Evolutionary conservation across 1,284 basidiomycete species (phyloP).

Genomic region (Cryptococcus sp.): DNA sequence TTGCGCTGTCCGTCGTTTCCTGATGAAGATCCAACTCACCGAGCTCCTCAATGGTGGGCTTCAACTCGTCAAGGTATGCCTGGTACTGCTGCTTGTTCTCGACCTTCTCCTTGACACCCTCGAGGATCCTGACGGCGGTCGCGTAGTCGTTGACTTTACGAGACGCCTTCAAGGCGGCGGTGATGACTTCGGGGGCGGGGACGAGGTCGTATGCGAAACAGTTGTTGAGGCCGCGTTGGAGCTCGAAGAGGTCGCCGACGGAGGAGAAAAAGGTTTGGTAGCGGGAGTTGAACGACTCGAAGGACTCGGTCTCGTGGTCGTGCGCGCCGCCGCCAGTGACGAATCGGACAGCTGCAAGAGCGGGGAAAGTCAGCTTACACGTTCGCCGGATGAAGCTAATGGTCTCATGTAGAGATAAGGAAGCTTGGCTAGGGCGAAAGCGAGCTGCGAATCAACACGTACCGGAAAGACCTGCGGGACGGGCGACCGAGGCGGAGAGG

Average conservation of each 20-base stretch:
- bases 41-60: constrained; percentile 80
- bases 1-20: constrained; percentile 1
- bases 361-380: too few relatives aligned
- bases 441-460: constrained; percentile 2
- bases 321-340: constrained; percentile 43
- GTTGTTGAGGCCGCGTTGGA: constrained; percentile 97
- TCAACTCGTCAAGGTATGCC: constrained; percentile 84
- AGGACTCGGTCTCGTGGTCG: constrained; percentile 82
- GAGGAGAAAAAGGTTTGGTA: constrained; percentile 91
- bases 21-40: constrained; percentile 62
- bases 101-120: constrained; percentile 89
- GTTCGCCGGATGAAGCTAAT: not conserved
- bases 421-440: not conserved
- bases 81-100: constrained; percentile 93
- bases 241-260: constrained; percentile 94
- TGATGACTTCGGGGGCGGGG: constrained; percentile 83
- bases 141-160: constrained; percentile 95
- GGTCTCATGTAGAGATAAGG: not conserved
- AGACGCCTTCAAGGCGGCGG: constrained; percentile 84
- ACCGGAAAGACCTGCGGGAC: constrained; percentile 44
- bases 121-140: constrained; percentile 93
- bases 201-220: constrained; percentile 99
- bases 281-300: constrained; percentile 89
- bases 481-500: constrained; percentile 24
- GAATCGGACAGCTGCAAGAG: constrained; percentile 38